Evolutionary conservation across 164 flowering plant species (phyloP).

Genomic region (Piper longum): DNA sequence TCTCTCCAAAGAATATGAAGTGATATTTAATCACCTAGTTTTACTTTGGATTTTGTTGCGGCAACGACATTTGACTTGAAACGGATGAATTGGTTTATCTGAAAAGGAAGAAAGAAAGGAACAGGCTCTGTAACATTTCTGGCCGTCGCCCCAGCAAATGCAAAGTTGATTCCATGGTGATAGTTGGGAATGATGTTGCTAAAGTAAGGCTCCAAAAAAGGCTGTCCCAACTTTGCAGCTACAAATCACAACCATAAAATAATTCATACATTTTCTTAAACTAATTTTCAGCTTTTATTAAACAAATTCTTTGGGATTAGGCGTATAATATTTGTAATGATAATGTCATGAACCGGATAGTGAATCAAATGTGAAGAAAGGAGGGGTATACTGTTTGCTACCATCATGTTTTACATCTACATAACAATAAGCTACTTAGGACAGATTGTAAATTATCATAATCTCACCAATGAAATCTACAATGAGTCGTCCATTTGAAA

Average conservation of each 20-base stretch:
- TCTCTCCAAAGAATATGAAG: not conserved
- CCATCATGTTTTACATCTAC: no score
- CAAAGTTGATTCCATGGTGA: conserved; percentile 13
- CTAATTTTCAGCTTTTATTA: no score
- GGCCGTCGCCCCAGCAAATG: conserved; percentile 15
- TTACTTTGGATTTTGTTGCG: conserved; percentile 3
- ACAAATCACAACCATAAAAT: not conserved
- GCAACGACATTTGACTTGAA: conserved; percentile 12
- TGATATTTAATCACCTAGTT: not conserved
- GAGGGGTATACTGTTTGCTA: no score
- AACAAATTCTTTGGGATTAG: no score
- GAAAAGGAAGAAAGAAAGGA: conserved; percentile 12
- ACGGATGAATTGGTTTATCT: conserved; percentile 13
- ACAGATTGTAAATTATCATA: no score
- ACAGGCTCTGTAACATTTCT: conserved; percentile 8
- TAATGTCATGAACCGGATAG: no score
- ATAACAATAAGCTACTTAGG: no score
- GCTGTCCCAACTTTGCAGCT: conserved; percentile 16
- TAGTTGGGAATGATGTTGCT: conserved; percentile 12
- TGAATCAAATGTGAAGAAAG: no score
- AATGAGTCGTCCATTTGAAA: conserved; percentile 39
- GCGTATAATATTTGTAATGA: no score
- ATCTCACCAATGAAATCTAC: conserved; percentile 5
- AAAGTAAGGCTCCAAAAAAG: conserved; percentile 13
- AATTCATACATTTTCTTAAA: no score